Conservation (phyloP, 805 yeast species). For the Ogataea paradorogensis region DNA sequence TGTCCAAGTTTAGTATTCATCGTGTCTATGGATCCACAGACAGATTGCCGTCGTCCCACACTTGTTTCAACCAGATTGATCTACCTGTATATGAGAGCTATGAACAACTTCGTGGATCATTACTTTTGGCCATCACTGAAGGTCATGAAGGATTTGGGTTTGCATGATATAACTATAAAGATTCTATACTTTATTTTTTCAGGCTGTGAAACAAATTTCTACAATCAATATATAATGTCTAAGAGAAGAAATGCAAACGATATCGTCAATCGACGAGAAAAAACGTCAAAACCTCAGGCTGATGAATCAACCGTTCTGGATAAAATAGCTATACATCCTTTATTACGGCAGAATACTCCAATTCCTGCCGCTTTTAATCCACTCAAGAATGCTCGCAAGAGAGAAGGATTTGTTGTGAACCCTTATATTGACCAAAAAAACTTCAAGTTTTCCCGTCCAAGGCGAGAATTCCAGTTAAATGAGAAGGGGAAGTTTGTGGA, state of each 20-base stretch:
- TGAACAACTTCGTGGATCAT: conserved; percentile 76
- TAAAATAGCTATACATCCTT: conserved; percentile 31
- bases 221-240: conserved; percentile 3
- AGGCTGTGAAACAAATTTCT: not conserved
- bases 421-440: conserved; percentile 34
- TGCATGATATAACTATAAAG: conserved; percentile 37
- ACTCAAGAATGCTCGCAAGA: conserved; percentile 18
- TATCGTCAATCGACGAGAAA: not conserved
- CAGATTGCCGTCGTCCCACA: conserved; percentile 91
- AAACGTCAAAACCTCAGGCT: conserved; percentile 3
- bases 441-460: conserved; percentile 22
- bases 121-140: conserved; percentile 84
- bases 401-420: conserved; percentile 31
- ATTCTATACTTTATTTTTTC: too few relatives aligned
- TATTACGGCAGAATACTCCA: conserved; percentile 20
- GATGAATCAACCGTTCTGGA: conserved; percentile 13
- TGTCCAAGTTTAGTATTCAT: conserved; percentile 83
- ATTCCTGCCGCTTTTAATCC: conserved; percentile 21
- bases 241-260: conserved; percentile 1
- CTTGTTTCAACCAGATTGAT: conserved; percentile 94
- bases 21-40: conserved; percentile 83
- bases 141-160: conserved; percentile 96
- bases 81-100: conserved; percentile 90
- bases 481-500: conserved; percentile 62
- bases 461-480: conserved; percentile 49